Evolutionary conservation across 768 basidiomycete species (phyloP).

Genomic region (Daedaleopsis sinensis): DNA sequence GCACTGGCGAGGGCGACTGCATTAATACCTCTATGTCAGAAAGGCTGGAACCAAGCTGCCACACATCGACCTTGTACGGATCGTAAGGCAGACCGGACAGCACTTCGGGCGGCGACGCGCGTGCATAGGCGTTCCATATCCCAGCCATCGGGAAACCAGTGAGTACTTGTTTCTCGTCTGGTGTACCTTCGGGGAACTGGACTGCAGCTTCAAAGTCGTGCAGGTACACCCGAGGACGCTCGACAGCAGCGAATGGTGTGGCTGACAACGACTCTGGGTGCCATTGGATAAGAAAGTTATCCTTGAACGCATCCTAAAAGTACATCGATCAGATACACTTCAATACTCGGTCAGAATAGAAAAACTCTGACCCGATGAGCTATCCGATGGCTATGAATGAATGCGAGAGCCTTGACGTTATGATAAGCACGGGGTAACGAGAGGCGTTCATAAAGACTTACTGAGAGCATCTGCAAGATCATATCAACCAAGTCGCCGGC

Average conservation of each 20-base stretch:
- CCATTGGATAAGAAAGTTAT: constrained; percentile 37
- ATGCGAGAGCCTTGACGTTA: constrained; percentile 23
- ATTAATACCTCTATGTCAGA: constrained; percentile 13
- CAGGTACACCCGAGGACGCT: constrained; percentile 34
- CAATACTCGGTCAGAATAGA: background rate
- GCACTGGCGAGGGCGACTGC: background rate
- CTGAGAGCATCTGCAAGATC: constrained; percentile 34
- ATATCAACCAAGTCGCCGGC: constrained; percentile 36
- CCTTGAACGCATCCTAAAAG: constrained; percentile 32
- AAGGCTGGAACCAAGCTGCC: constrained; percentile 31
- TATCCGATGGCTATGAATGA: constrained; percentile 27
- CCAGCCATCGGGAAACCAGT: background rate
- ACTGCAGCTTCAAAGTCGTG: constrained; percentile 37
- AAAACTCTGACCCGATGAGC: constrained; percentile 31
- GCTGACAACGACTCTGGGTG: constrained; percentile 30
- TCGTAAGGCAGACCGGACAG: constrained; percentile 23
- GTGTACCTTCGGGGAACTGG: constrained; percentile 27
- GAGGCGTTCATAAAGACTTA: constrained; percentile 4
- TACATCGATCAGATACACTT: background rate
- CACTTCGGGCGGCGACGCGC: constrained; percentile 30
- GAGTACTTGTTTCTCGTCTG: constrained; percentile 10
- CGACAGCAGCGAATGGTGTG: background rate
- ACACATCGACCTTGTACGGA: constrained; percentile 36
- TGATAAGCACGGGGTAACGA: background rate
- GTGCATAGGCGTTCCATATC: constrained; percentile 15